Base-by-base conservation (phyloP, 2,329 filamentous ascomycete species). In the Pseudopithomyces maydicus region DNA sequence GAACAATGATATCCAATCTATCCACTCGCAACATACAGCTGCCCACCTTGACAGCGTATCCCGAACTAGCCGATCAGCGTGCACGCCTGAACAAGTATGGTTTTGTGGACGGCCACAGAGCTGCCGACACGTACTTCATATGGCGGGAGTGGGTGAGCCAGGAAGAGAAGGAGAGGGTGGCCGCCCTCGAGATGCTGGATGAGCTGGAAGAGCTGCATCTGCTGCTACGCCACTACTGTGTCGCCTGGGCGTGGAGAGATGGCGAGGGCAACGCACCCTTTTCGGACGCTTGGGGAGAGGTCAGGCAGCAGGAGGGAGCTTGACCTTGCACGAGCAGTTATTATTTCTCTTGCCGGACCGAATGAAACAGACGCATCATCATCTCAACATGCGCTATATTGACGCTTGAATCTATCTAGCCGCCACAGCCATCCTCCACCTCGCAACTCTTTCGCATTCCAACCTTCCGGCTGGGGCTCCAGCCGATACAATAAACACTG, bases 201-300 rank as follows among this genome's bases (percentile, higher is more conserved):
- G 95, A 99, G 77, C 84, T 97, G 22, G 95, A 99, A 77, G 95
- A 99, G 78, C 96, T 95, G 90, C 83, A 89, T 68, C 77, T 99
- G 65, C 77, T 99, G 66, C 91, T 92, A 0, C 86, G 84, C 62
- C 95, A 99, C 80, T 99, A 99, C 70, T 88, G 93, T 62, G 84
- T 99, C 42, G 88, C 87, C 3, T 98, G 94, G 94, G 95, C 88
- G 1, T 96, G 90, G 85, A 88, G 85, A 65, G 86, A 87, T 32
- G 73, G 69, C 1, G 76, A 65, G 6, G 59, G 47, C 58, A 54
- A 68, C 4, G 57, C 48, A 15, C 52, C 74, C 3, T 77, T 77
- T 50, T 62, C 62, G 17, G 66, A 57, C 38, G 74, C 74, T 12
- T 77, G 75, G 75, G 54, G 36, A 7, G 59, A 64, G 26, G 48